phyloP scores from a whole-genome alignment of 345 rosid species.

The Eucalyptus sideroxylon region DNA sequence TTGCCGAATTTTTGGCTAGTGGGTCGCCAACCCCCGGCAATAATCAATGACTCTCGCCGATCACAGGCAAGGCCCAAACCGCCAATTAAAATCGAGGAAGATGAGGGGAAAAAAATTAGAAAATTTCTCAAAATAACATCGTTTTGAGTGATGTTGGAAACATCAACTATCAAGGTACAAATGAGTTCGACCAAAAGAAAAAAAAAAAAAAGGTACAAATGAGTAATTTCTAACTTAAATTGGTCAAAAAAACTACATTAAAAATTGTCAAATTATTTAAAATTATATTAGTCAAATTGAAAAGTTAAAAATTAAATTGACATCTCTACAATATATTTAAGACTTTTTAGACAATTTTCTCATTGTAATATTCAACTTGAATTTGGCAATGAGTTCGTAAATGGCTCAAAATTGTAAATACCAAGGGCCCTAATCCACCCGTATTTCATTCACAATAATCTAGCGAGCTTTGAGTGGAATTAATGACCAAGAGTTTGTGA shows the following conservation, averaged over 20 bases:
- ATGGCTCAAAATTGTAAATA: not conserved
- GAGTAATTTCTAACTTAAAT: not conserved
- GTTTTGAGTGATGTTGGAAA: not conserved
- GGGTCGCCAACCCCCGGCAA: fast-evolving
- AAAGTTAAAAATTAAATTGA: not conserved
- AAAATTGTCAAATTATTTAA: fast-evolving
- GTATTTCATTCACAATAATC: not conserved
- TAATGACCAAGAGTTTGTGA: not conserved
- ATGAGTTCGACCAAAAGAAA: too few relatives aligned
- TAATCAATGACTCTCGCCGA: fast-evolving
- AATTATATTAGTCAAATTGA: not conserved
- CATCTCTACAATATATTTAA: fast-evolving
- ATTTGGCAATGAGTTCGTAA: not conserved
- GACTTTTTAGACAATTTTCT: not conserved
- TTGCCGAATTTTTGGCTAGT: fast-evolving
- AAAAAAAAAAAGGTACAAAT: too few relatives aligned
- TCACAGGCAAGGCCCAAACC: fast-evolving
- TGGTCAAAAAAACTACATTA: fast-evolving
- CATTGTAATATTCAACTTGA: not conserved
- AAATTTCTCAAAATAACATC: not conserved
- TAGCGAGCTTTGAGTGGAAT: not conserved
- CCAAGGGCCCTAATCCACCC: not conserved
- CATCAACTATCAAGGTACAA: not conserved
- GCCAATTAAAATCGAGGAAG: fast-evolving
- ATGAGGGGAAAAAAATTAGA: not conserved